phyloP scores from a whole-genome alignment of 805 yeast species.

The Lipomyces orientalis region DNA sequence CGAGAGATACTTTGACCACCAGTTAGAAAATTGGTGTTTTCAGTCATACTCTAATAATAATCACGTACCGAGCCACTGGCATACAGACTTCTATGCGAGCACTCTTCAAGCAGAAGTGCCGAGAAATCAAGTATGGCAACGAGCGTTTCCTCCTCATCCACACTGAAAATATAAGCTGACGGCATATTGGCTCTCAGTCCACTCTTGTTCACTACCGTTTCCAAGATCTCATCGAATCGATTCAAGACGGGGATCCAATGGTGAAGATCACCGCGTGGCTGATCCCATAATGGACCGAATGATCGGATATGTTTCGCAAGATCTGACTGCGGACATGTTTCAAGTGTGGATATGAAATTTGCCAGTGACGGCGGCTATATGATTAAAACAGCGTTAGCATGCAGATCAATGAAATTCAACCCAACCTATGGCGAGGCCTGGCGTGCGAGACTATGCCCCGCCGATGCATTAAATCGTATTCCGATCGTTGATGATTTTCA shows the following conservation, averaged over 20 bases:
- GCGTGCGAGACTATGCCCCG: neutral
- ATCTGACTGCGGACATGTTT: slow-evolving; percentile 26
- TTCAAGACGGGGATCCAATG: slow-evolving; percentile 81
- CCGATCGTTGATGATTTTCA: neutral
- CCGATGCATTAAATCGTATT: neutral
- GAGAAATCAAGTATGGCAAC: slow-evolving; percentile 66
- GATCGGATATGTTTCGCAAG: slow-evolving; percentile 22
- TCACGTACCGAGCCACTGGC: slow-evolving; percentile 36
- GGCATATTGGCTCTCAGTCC: slow-evolving; percentile 54
- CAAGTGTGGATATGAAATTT: slow-evolving; percentile 24
- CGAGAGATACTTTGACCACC: slow-evolving; percentile 51
- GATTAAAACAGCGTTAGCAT: slow-evolving; percentile 4
- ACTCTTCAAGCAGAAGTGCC: slow-evolving; percentile 66
- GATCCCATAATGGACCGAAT: slow-evolving; percentile 31
- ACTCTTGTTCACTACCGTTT: slow-evolving; percentile 59
- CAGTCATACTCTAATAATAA: neutral
- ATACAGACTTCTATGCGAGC: slow-evolving; percentile 70
- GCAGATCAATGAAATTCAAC: neutral
- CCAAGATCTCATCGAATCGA: slow-evolving; percentile 72
- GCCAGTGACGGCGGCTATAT: slow-evolving; percentile 33
- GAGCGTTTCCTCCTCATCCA: slow-evolving; percentile 55
- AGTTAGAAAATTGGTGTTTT: neutral
- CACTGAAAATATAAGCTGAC: slow-evolving; percentile 53
- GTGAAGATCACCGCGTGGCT: slow-evolving; percentile 68
- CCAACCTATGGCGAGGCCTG: neutral